Percentiles rank a stretch among this genome's conserved stretches.
Conservation (phyloP, 257 asterid species). For the Linderniella brevidens region DNA sequence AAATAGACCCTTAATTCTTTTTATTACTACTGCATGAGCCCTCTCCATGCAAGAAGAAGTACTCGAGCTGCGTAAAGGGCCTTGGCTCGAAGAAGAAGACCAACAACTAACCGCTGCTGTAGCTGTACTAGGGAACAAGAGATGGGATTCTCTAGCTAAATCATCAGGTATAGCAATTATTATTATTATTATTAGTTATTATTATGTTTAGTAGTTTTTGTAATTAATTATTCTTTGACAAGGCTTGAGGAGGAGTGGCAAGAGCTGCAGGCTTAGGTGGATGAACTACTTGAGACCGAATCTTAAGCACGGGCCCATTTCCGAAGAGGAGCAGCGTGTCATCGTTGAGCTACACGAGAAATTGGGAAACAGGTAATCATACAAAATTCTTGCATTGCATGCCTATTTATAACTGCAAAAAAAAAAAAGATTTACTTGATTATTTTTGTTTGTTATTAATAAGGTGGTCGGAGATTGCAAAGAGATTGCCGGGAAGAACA, state of each 20-base stretch:
- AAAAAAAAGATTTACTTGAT: no score
- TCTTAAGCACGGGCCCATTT: constrained; percentile 43
- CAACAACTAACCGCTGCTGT: constrained; percentile 31
- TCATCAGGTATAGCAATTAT: constrained; percentile 48
- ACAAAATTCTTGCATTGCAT: not conserved
- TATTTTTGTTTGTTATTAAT: not conserved
- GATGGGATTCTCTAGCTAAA: constrained; percentile 71
- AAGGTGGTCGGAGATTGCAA: constrained; percentile 75
- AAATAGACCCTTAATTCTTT: no score
- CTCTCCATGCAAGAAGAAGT: constrained; percentile 25
- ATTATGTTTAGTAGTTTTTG: not conserved
- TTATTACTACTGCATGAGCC: not conserved
- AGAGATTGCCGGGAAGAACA: constrained; percentile 60
- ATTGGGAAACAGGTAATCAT: constrained; percentile 53
- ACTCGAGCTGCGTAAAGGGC: constrained; percentile 40
- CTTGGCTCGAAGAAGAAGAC: constrained; percentile 66
- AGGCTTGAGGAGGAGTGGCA: constrained; percentile 58
- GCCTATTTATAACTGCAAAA: not conserved
- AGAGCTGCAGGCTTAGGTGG: constrained; percentile 73
- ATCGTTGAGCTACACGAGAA: constrained; percentile 39
- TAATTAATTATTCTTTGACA: not conserved
- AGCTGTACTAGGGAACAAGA: constrained; percentile 34
- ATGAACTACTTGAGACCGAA: constrained; percentile 63
- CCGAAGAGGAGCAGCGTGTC: constrained; percentile 32
- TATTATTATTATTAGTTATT: not conserved